phyloP scores from a whole-genome alignment of 148 eudicot genomes.

The Chenopodium suecicum region DNA sequence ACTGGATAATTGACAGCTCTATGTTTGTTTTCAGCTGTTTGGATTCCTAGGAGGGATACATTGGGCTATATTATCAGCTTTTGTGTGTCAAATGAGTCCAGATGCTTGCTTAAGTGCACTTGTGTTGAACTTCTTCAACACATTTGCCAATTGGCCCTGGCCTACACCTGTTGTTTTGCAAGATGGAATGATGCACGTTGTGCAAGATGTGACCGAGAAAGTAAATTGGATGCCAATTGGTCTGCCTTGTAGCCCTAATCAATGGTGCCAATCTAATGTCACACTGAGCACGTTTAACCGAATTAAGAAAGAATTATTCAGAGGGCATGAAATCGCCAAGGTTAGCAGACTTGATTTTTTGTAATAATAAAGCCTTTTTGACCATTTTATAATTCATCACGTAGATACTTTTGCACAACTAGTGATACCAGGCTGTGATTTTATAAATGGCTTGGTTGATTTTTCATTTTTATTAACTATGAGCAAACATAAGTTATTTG shows the following conservation, averaged over 20 bases:
- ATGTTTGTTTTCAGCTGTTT: slow-evolving; percentile 36
- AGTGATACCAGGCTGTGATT: too few relatives aligned
- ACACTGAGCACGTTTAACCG: slow-evolving; percentile 47
- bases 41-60: slow-evolving; percentile 62
- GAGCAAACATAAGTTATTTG: neutral
- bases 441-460: neutral
- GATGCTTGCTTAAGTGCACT: slow-evolving; percentile 41
- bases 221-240: slow-evolving; percentile 46
- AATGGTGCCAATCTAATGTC: slow-evolving; percentile 52
- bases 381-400: too few relatives aligned
- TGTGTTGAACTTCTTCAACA: slow-evolving; percentile 40
- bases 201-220: slow-evolving; percentile 12
- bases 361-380: too few relatives aligned
- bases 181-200: slow-evolving; percentile 29
- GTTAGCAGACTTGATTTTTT: slow-evolving; percentile 15
- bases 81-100: slow-evolving; percentile 47
- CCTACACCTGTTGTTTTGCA: slow-evolving; percentile 46
- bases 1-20: neutral
- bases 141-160: slow-evolving; percentile 61
- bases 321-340: slow-evolving; percentile 42
- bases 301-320: slow-evolving; percentile 45
- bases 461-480: neutral
- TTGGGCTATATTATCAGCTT: slow-evolving; percentile 53
- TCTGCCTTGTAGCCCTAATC: slow-evolving; percentile 45
- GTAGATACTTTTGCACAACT: too few relatives aligned